Conservation (phyloP, 768 basidiomycete species). For the Tulasnella sp. region DNA sequence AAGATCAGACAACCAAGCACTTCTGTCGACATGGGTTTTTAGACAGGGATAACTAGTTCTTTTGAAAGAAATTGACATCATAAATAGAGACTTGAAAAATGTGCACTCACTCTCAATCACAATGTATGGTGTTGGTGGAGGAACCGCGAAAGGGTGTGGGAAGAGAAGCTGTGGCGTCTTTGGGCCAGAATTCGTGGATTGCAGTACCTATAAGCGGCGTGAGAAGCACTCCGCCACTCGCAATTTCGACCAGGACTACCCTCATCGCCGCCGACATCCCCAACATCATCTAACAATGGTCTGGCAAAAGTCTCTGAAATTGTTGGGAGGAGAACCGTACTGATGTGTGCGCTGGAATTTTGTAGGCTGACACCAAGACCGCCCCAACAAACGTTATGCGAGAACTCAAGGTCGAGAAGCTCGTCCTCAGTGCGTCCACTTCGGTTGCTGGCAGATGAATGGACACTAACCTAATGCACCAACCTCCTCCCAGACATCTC, state of each 20-base stretch:
- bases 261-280: neutral
- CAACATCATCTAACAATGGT: neutral
- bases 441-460: neutral
- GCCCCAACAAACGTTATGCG: conserved; percentile 88
- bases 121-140: neutral
- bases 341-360: neutral
- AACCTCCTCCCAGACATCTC: conserved; percentile 68
- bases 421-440: conserved; percentile 86
- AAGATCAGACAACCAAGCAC: conserved; percentile 1
- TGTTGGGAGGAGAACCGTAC: neutral
- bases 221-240: conserved; percentile 9
- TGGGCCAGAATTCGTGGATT: neutral
- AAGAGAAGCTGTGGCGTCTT: neutral
- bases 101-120: neutral
- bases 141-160: neutral
- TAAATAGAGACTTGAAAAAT: neutral
- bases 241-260: conserved; percentile 1
- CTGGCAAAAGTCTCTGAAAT: neutral
- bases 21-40: conserved; percentile 11
- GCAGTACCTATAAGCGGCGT: conserved; percentile 9
- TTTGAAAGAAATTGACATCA: conserved; percentile 4
- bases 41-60: conserved; percentile 14
- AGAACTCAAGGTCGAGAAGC: conserved; percentile 95
- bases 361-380: conserved; percentile 77
- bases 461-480: neutral